These are phyloP conservation scores for Trichosporon sp. DNA, from an alignment of 1,284 basidiomycete genomes.

Conservation along the genomic window DNA sequence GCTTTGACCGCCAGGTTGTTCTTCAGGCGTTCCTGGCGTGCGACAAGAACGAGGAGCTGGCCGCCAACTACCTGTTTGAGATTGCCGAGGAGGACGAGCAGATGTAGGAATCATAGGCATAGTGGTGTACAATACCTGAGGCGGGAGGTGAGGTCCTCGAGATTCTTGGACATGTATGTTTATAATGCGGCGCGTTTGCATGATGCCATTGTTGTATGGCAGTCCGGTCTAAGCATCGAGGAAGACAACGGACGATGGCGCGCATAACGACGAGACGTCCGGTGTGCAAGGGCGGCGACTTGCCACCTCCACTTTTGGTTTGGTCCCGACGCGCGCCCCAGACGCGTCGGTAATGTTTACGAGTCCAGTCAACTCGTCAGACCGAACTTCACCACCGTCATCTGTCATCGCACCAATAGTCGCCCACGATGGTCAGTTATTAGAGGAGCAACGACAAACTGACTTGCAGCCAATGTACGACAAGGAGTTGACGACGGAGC, in stretches of 20 bases:
- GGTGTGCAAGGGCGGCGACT: background rate
- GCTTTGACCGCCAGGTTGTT: conserved; percentile 75
- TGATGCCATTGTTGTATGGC: background rate
- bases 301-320: conserved; percentile 18
- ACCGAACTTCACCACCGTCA: background rate
- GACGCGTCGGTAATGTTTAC: conserved; percentile 22
- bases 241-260: background rate
- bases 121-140: conserved; percentile 17
- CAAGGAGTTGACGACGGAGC: conserved; percentile 43
- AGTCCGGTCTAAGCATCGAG: background rate
- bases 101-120: conserved; percentile 27
- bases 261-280: background rate
- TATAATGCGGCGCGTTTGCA: conserved; percentile 13
- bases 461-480: conserved; percentile 53
- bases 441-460: background rate
- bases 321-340: conserved; percentile 30
- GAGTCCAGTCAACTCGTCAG: conserved; percentile 13
- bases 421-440: conserved; percentile 28
- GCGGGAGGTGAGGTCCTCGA: background rate
- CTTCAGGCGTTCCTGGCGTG: conserved; percentile 86
- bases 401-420: background rate
- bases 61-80: conserved; percentile 89
- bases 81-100: conserved; percentile 64
- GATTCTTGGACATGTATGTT: conserved; percentile 24
- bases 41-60: conserved; percentile 92